Conservation (phyloP, 306 rosid genomes). For the Hylodesmum podocarpum region DNA sequence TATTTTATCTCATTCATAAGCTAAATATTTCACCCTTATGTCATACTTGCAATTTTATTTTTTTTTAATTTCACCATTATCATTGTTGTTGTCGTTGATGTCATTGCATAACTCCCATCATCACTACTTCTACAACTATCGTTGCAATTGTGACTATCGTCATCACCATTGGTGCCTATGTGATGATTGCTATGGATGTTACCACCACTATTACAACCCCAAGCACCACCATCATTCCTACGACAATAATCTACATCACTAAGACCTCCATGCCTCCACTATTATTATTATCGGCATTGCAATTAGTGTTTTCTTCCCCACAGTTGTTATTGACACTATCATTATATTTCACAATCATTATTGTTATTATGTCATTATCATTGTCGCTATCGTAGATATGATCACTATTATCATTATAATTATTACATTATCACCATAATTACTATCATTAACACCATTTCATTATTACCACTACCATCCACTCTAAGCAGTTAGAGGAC, state of each 20-base stretch:
- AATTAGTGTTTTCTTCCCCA: no score
- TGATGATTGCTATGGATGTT: not conserved
- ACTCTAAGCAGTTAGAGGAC: not conserved
- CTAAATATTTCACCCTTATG: not conserved
- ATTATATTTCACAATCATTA: no score
- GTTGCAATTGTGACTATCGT: not conserved
- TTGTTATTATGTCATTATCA: not conserved
- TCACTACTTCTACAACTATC: not conserved
- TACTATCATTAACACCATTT: not conserved
- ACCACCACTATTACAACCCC: not conserved
- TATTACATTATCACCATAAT: not conserved
- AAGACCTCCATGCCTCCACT: not conserved
- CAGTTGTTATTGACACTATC: no score
- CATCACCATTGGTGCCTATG: not conserved
- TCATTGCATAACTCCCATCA: not conserved
- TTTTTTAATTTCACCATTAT: not conserved
- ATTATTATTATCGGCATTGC: not conserved
- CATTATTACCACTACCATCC: not conserved
- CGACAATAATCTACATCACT: not conserved
- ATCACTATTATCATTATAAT: no score
- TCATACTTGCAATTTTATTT: not conserved
- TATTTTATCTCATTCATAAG: no score
- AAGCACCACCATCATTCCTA: not conserved
- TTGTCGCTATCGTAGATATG: no score
- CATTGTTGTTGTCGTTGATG: not conserved